Base-by-base conservation (phyloP, 2,329 filamentous ascomycete species). In the Paecilomyces sp. region DNA sequence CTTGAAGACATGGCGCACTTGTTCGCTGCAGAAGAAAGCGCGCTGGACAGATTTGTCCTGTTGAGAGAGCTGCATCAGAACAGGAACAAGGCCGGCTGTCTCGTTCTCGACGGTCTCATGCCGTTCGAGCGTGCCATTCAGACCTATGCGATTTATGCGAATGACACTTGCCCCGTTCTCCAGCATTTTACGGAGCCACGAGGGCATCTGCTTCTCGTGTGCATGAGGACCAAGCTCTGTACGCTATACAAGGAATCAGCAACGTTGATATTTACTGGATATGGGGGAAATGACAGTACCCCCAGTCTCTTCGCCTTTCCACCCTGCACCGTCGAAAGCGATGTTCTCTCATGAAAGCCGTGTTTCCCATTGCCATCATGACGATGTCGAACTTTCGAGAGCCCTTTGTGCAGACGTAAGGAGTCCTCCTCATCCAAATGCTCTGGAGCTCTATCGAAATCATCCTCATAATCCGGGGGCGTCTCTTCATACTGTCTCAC, bases 1-100 rank as follows among this genome's bases (percentile, higher is more conserved):
- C 68, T 96, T 96, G 57, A 89, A 90, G 28, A 97, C 82, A 68
- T 97, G 92, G 55, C 86, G 82, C 0, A 91, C 88, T 55, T 81
- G 80, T 1, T 88, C 83, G 67, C 92, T 86, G 72, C 92, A 97
- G 34, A 96, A 79, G 67, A 92, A 96, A 5, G 90, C 90, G 63
- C 85, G 85, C 57, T 84, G 79, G 1, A 91, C 89, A 3, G 78
- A 77, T 7, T 76, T 70, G 66, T 89, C 90, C 58, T 88, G 81
- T 50, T 87, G 81, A 52, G 90, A 83, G 11, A 92, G 77, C 62
- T 83, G 82, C 22, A 80, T 75, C 24, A 93, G 76, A 1, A 87
- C 82, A 0, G 84, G 82, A 58, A 92, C 79, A 9, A 91, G 77
- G 12, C 82, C 82, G 72, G 67, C 61, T 1, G 70, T 74, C 60